These are phyloP conservation scores for Blastomyces emzantsi DNA, from an alignment of 2,329 filamentous ascomycete genomes.

Conservation along the genomic window DNA sequence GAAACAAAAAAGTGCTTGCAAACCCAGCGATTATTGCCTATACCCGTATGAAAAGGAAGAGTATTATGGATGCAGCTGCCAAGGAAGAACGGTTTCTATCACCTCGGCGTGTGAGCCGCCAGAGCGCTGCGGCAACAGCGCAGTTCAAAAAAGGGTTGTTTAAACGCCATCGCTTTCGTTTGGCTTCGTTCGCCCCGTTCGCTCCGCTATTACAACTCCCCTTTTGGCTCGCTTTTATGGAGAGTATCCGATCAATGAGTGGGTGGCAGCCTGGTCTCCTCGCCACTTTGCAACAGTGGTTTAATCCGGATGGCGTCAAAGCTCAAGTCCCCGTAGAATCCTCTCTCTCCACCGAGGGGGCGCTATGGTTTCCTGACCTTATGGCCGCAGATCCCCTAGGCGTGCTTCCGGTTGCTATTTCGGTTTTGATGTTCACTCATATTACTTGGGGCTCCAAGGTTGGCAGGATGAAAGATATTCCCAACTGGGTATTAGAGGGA, in stretches of 20 bases:
- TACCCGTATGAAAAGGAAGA: slow-evolving; percentile 20
- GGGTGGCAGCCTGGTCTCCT: slow-evolving; percentile 30
- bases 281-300: slow-evolving; percentile 2
- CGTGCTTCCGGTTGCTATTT: slow-evolving; percentile 42
- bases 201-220: slow-evolving; percentile 36
- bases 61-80: slow-evolving; percentile 13
- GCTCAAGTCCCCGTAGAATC: slow-evolving; percentile 35
- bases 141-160: slow-evolving; percentile 23
- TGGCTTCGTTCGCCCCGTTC: slow-evolving; percentile 28
- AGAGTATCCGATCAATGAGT: slow-evolving; percentile 41
- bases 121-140: background rate
- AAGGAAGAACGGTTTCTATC: slow-evolving; percentile 9
- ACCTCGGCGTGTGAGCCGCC: slow-evolving; percentile 1
- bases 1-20: slow-evolving; percentile 36
- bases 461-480: slow-evolving; percentile 8
- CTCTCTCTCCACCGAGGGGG: slow-evolving; percentile 47
- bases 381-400: slow-evolving; percentile 44
- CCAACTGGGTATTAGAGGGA: background rate
- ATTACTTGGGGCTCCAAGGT: slow-evolving; percentile 28
- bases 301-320: slow-evolving; percentile 8
- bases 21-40: slow-evolving; percentile 37
- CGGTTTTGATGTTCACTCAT: slow-evolving; percentile 42
- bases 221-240: slow-evolving; percentile 40
- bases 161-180: slow-evolving; percentile 22
- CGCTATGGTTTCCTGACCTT: slow-evolving; percentile 53